phyloP scores from a whole-genome alignment of 345 rosid species.

The Euclidium syriacum region DNA sequence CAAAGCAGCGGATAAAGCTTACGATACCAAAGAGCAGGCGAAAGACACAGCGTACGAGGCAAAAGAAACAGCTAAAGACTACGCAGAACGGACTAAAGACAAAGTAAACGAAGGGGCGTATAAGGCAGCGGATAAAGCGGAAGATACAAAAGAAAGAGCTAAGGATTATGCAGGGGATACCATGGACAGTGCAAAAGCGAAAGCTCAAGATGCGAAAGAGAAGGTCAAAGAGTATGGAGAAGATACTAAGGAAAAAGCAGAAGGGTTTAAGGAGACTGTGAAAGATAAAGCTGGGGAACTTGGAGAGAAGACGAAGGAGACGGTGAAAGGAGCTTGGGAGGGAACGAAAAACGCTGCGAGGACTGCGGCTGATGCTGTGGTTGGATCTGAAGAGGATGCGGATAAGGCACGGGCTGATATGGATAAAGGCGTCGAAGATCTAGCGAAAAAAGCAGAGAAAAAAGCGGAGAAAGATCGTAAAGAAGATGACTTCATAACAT shows the following conservation, averaged over 20 bases:
- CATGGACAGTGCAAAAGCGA: conserved; percentile 16
- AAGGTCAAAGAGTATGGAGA: conserved; percentile 22
- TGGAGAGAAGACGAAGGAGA: conserved; percentile 32
- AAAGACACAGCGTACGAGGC: conserved; percentile 19
- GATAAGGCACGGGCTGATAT: conserved; percentile 22
- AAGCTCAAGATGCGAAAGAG: conserved; percentile 24
- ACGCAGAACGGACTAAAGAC: conserved; percentile 13
- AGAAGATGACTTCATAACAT: conserved; percentile 29
- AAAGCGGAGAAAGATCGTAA: conserved; percentile 4
- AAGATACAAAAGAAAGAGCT: conserved; percentile 21
- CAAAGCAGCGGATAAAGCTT: conserved; percentile 22
- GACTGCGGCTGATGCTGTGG: conserved; percentile 25
- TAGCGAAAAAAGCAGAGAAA: conserved; percentile 12
- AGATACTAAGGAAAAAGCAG: conserved; percentile 22
- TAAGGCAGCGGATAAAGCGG: conserved; percentile 21
- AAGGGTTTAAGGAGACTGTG: conserved; percentile 26
- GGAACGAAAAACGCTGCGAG: conserved; percentile 13
- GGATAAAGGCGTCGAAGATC: conserved; percentile 19
- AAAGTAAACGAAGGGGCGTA: conserved; percentile 18
- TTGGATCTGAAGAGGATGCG: conserved; percentile 30
- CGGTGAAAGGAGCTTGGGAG: conserved; percentile 35
- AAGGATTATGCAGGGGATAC: conserved; percentile 23
- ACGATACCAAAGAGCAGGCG: conserved; percentile 25
- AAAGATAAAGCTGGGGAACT: conserved; percentile 27
- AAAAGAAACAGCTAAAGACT: conserved; percentile 26